Percentiles rank a stretch among this genome's conserved stretches.
Evolutionary conservation across 2,329 filamentous ascomycete species (phyloP).

Genomic region (Ophiostoma pallidulum): DNA sequence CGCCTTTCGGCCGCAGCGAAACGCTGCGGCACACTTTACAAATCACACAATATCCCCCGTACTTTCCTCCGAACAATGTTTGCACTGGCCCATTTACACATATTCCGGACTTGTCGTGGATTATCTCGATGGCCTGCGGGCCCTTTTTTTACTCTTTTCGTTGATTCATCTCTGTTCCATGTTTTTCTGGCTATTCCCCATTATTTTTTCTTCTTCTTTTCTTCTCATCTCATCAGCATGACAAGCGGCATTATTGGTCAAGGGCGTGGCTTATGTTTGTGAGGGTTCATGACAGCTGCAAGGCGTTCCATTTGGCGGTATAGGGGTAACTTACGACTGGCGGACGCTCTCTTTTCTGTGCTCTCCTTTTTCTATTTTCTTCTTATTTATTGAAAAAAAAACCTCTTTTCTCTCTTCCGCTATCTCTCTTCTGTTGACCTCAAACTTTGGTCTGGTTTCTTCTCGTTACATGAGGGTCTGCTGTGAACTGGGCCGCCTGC

Average conservation of each 20-base stretch:
- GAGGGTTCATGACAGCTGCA: conserved; percentile 1
- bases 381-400: background rate
- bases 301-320: conserved; percentile 2
- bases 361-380: background rate
- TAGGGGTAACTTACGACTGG: background rate
- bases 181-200: no score
- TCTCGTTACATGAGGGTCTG: no score
- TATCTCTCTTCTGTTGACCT: no score
- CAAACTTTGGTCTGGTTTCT: no score
- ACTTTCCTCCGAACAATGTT: no score
- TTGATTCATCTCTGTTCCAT: background rate
- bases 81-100: no score
- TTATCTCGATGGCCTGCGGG: no score
- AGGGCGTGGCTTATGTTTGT: background rate
- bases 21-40: background rate
- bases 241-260: conserved; percentile 3
- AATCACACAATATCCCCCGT: no score
- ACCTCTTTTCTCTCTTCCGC: no score
- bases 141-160: no score
- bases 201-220: background rate
- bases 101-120: no score
- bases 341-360: background rate
- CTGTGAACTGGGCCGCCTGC: no score
- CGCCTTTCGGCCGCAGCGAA: background rate
- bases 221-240: conserved; percentile 1